These are phyloP conservation scores for Botrytis pseudocinerea DNA, from an alignment of 2,329 filamentous ascomycete species.

Conservation along the genomic window DNA sequence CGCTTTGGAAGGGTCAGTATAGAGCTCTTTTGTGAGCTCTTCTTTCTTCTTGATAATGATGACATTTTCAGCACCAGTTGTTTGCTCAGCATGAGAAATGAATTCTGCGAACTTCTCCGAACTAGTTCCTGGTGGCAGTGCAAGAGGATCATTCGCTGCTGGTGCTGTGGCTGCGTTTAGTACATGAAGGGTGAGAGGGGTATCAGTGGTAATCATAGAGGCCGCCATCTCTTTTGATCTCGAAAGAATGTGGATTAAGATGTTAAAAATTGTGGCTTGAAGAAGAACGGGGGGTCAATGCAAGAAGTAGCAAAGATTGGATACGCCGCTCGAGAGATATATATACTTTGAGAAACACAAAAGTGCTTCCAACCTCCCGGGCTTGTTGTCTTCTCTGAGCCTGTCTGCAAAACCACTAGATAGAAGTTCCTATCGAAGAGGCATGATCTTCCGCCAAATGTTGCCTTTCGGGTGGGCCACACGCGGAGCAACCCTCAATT, in stretches of 20 bases:
- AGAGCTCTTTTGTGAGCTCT: constrained; percentile 24
- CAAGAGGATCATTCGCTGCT: constrained; percentile 21
- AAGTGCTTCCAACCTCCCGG: neutral
- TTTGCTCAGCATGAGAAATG: constrained; percentile 13
- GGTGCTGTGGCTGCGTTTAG: neutral
- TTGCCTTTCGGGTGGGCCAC: neutral
- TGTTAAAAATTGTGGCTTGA: neutral
- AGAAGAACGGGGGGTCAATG: neutral
- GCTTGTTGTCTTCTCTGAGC: neutral
- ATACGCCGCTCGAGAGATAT: neutral
- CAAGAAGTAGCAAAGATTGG: neutral
- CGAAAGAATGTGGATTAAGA: neutral
- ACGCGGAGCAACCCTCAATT: neutral
- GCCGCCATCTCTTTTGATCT: neutral
- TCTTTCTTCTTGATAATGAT: constrained; percentile 21
- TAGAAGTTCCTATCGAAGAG: neutral
- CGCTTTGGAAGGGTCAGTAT: constrained; percentile 26
- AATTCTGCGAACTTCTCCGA: constrained; percentile 24
- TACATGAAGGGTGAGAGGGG: neutral
- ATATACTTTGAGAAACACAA: neutral
- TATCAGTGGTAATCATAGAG: neutral
- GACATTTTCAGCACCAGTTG: constrained; percentile 22
- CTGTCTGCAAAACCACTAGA: neutral
- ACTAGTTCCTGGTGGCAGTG: constrained; percentile 25
- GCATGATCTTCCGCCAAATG: neutral